Conservation (phyloP, 2,329 filamentous ascomycete species). For the Ceratocystis lukuohia region DNA sequence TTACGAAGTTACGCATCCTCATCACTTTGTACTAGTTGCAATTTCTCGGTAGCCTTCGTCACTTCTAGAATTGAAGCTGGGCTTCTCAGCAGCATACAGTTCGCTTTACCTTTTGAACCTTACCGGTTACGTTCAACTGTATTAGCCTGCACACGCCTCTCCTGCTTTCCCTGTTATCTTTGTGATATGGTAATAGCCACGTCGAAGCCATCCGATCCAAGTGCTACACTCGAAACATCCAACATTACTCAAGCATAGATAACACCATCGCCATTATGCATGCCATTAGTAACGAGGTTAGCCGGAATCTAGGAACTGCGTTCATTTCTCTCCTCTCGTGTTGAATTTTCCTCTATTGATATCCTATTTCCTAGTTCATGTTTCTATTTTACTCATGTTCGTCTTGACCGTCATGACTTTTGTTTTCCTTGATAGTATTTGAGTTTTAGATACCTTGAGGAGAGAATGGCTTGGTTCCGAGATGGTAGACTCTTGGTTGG, state of each 20-base stretch:
- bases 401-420: conserved; percentile 10
- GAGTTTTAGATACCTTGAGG: conserved; percentile 13
- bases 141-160: not conserved
- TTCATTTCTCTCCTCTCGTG: not conserved
- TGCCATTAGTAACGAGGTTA: too few relatives aligned
- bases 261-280: too few relatives aligned
- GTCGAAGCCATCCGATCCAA: not conserved
- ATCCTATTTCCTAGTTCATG: not conserved
- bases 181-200: not conserved
- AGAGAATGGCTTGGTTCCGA: conserved; percentile 4
- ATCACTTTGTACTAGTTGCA: not conserved
- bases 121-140: not conserved
- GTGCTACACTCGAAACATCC: not conserved
- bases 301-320: not conserved
- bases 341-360: not conserved
- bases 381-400: conserved; percentile 21
- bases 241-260: not conserved
- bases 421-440: conserved; percentile 11
- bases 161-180: not conserved
- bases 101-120: not conserved
- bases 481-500: not conserved
- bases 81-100: not conserved
- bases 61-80: too few relatives aligned
- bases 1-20: not conserved
- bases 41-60: too few relatives aligned